Base-by-base conservation (phyloP, 148 eudicot genomes). In the Polygonum maritimum region DNA sequence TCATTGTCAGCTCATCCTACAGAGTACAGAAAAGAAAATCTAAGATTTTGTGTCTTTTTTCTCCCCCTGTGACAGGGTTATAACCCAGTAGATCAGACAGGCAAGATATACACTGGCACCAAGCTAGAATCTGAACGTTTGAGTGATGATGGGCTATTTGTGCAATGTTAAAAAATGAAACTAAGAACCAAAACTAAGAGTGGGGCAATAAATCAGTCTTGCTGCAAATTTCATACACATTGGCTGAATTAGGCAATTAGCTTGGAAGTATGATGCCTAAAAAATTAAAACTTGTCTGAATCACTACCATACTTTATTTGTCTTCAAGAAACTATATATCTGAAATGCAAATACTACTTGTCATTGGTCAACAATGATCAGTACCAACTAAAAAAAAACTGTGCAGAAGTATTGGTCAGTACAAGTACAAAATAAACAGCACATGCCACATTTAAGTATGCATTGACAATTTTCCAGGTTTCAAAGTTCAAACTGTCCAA, bases 1-100 rank as follows among this genome's bases (percentile, higher is more conserved):
- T 92, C 5, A 87, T 85, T 0, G 91, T 88, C 74, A 95, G 79
- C 54, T 95, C 99, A 81, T 92, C 97, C 99, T 95, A 86, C 79
- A 81, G 80, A 15, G 39, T 92, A 86, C 76, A 80, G 80, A 1
- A 33, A 80, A 51, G 35, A 35, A 33, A 5, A 15, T 12, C 8
- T 3, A 52, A 21, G 33, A 13, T 9, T 35, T 3, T 39, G 35
- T 18, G 70, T 39, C 15, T 65, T 6, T 52, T 9, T 65, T 65
- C 15, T 65, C 15, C 5, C 35, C 70, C 14, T 11, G 41, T 65
- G n/a, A 65, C n/a, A 35, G 40, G 15, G 21, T 55, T 55, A 55
- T 55, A 19, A 55, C 31, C 26, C 26, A 9, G 62, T 7, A 55
- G 33, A 55, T 55, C 26, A n/a, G 31, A 19, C 55, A 21, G 21